Percentiles rank a stretch among this genome's conserved stretches.
Conservation (phyloP, 257 asterid genomes). For the Capsicum baccatum region DNA sequence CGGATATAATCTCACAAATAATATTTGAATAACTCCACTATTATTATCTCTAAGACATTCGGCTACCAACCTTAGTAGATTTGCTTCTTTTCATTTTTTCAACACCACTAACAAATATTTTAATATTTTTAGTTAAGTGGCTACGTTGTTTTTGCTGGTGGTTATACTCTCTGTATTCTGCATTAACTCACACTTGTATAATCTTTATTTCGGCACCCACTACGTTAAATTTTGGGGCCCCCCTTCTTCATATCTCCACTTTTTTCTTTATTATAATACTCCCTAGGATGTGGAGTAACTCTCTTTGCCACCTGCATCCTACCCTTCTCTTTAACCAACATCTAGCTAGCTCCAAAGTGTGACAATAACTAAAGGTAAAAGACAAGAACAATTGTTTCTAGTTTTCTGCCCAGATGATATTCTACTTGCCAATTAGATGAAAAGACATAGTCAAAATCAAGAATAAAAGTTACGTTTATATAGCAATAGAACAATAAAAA, state of each 20-base stretch:
- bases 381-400: neutral
- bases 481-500: neutral
- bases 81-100: neutral
- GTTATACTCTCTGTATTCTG: conserved; percentile 18
- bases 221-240: conserved; percentile 26
- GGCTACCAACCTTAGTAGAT: neutral
- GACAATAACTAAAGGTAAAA: conserved; percentile 1
- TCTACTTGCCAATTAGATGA: neutral
- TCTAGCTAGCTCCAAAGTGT: neutral
- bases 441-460: neutral
- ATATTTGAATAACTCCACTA: too few species aligned
- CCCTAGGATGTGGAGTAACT: neutral
- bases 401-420: neutral
- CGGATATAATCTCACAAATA: too few species aligned
- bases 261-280: neutral
- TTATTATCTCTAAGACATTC: too few species aligned
- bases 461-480: neutral
- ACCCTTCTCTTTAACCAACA: neutral
- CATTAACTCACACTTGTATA: conserved; percentile 22
- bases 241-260: neutral
- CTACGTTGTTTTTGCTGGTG: neutral
- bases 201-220: conserved; percentile 16
- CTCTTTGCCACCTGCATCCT: conserved; percentile 19
- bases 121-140: neutral
- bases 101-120: neutral